A percentile compares a stretch with the other conserved stretches of the same genome.
Evolutionary conservation across 2,329 filamentous ascomycete species (phyloP).

Genomic region (Orbilia oligospora): DNA sequence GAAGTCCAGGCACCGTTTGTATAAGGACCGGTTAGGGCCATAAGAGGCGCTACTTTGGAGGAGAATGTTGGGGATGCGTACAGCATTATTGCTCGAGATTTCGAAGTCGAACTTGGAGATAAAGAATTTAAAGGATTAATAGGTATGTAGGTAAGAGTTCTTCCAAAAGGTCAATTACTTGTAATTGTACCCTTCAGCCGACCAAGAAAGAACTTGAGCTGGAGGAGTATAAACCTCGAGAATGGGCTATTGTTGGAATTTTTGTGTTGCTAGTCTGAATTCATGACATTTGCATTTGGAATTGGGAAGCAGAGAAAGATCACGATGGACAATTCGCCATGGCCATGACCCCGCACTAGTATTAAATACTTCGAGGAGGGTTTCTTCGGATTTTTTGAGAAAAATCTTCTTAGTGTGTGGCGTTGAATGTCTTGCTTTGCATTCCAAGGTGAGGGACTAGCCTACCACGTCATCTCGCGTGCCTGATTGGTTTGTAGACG

Average conservation of each 20-base stretch:
- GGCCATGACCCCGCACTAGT: slow-evolving; percentile 12
- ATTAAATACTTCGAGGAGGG: background rate
- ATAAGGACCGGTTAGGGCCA: slow-evolving; percentile 47
- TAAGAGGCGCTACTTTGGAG: slow-evolving; percentile 48
- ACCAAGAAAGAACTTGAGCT: background rate
- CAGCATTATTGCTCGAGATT: background rate
- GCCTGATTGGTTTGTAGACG: slow-evolving; percentile 39
- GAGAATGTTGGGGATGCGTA: slow-evolving; percentile 42
- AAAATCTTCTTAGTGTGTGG: slow-evolving; percentile 26
- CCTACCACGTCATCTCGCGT: slow-evolving; percentile 46
- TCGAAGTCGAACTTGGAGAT: background rate
- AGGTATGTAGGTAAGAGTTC: background rate
- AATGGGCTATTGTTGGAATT: slow-evolving; percentile 38
- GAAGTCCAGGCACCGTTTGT: slow-evolving; percentile 60
- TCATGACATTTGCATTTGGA: background rate
- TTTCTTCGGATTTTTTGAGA: background rate
- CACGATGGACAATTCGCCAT: background rate
- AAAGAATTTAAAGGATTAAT: background rate
- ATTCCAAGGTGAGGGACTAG: slow-evolving; percentile 25
- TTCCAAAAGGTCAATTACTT: background rate
- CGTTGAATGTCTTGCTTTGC: slow-evolving; percentile 36
- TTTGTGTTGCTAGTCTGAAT: slow-evolving; percentile 31
- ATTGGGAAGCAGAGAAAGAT: background rate
- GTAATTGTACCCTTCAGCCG: background rate
- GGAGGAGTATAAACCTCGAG: background rate